Evolutionary conservation across 2,329 filamentous ascomycete genomes (phyloP).

Genomic region (Gremmenia infestans): DNA sequence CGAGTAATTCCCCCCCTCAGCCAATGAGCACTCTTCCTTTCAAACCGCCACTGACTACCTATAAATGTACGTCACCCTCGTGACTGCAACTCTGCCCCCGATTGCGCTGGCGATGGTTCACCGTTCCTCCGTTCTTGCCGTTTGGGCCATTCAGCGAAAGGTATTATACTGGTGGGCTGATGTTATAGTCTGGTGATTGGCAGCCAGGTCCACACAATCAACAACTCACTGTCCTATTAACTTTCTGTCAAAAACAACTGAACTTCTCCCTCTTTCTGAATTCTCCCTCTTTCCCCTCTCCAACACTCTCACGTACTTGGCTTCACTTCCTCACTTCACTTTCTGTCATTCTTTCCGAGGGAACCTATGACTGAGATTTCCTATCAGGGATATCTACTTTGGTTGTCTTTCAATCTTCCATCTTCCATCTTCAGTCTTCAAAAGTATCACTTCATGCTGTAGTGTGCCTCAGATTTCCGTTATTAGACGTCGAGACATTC

Average conservation of each 20-base stretch:
- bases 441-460: conserved; percentile 20
- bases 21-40: too few species aligned
- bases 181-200: not conserved
- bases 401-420: conserved; percentile 14
- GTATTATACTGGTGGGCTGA: too few species aligned
- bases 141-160: not conserved
- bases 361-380: not conserved
- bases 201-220: not conserved
- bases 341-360: not conserved
- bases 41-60: too few species aligned
- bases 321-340: not conserved
- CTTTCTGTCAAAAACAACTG: conserved; percentile 1
- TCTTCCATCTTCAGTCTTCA: conserved; percentile 11
- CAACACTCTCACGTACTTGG: not conserved
- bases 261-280: not conserved
- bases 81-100: not conserved
- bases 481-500: conserved; percentile 17
- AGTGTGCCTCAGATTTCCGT: conserved; percentile 20
- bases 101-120: not conserved
- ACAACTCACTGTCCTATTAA: not conserved
- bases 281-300: not conserved
- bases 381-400: conserved; percentile 12
- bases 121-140: not conserved
- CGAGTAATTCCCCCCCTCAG: not conserved
- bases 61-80: not conserved